A percentile compares a stretch with the other conserved stretches of the same genome.
Conservation (phyloP, 768 basidiomycete species). For the Boletellus ananas region DNA sequence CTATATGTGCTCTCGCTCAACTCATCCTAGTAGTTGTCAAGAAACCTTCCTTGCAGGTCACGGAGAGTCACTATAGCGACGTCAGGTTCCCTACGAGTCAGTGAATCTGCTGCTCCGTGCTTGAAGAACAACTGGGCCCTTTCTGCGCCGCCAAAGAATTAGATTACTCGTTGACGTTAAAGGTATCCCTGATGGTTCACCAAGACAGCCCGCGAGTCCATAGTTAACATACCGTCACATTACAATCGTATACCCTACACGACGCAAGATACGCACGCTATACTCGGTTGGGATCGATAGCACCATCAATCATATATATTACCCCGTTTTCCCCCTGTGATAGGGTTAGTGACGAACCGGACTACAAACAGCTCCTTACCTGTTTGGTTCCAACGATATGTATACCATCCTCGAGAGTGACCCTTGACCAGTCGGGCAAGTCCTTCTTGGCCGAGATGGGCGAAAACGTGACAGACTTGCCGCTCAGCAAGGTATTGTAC, state of each 20-base stretch:
- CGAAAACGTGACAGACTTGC: conserved; percentile 55
- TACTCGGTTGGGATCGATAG: conserved; percentile 25
- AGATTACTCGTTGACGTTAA: too few species aligned
- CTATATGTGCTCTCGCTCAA: too few species aligned
- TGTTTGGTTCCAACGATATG: conserved; percentile 58
- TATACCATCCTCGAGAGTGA: conserved; percentile 52
- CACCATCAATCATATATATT: conserved; percentile 41
- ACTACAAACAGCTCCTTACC: conserved; percentile 36
- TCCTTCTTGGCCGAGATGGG: conserved; percentile 31
- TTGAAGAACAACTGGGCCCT: too few species aligned
- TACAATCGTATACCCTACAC: not conserved
- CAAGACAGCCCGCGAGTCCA: too few species aligned
- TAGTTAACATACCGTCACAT: too few species aligned
- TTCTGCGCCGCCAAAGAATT: too few species aligned
- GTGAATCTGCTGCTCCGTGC: too few species aligned
- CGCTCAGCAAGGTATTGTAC: conserved; percentile 57
- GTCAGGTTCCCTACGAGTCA: too few species aligned
- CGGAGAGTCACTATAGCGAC: too few species aligned
- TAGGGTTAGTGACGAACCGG: not conserved
- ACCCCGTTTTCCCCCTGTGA: conserved; percentile 42
- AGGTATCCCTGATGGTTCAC: too few species aligned
- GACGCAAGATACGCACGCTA: not conserved
- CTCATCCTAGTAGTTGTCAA: too few species aligned
- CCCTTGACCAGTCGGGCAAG: conserved; percentile 53
- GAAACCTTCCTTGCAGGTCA: too few species aligned